Evolutionary conservation across 768 basidiomycete species (phyloP), one percentile per base, ranked within the genome.

Genomic region (Amylocystis lapponica): DNA sequence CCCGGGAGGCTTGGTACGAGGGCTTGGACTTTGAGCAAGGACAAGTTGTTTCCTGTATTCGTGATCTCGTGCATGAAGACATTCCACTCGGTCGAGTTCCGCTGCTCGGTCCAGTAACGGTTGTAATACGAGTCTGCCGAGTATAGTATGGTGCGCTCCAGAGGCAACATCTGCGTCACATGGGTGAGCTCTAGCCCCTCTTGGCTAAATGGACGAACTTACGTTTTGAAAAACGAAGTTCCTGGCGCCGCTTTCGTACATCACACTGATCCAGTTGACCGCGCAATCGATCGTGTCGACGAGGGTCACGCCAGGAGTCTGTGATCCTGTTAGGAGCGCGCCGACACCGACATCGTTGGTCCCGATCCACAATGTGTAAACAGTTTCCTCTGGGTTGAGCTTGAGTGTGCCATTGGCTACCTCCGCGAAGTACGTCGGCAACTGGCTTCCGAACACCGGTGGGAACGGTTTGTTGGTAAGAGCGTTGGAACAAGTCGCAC

Each of bases 171-270:
- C 66, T 68, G 39, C 21, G 36, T n/a, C 22, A 27, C 17, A 30
- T 35, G 4, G 13, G 3, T 3, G 17, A 31, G 19, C 6, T 20
- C 1, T 14, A 30, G 12, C n/a, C n/a, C n/a, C n/a, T n/a, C n/a
- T n/a, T n/a, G n/a, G n/a, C n/a, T n/a, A n/a, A n/a, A n/a, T 7
- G 16, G 32, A 17, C 8, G 9, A 38, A 54, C 76, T 60, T 47
- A 81, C 82, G 50, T 82, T 83, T 49, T 81, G 79, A 65, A 84
- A 79, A 38, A 84, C 57, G 54, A 84, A 82, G 52, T 84, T 81
- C 34, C 81, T 67, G 3, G 78, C 81, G 5, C 83, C 82, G 37
- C 60, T 69, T 10, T 70, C 55, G 52, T 83, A 81, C 29, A 84
- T 53, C 1, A 64, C 63, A 47, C 69, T 74, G 22, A 84, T 66